phyloP scores from a whole-genome alignment of 108 stramenopile species.

The Pseudonitzschia multiseries region DNA sequence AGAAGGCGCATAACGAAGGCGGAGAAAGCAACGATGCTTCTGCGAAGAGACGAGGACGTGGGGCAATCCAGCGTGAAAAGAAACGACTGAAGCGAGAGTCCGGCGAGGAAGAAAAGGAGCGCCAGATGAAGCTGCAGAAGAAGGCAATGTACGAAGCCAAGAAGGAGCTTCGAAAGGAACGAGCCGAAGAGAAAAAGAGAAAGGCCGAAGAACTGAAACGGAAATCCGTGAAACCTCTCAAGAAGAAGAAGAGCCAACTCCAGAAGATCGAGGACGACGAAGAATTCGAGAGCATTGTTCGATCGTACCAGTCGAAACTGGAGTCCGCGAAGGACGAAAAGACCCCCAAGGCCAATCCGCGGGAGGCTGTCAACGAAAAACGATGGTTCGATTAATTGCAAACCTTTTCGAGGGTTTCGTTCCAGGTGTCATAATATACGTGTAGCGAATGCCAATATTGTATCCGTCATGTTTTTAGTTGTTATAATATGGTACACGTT shows the following conservation, averaged over 20 bases:
- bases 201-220: slow-evolving; percentile 25
- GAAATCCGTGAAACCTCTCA: slow-evolving; percentile 37
- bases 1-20: slow-evolving; percentile 18
- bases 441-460: background rate
- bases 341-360: slow-evolving; percentile 4
- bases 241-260: slow-evolving; percentile 50
- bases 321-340: slow-evolving; percentile 36
- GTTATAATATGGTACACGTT: too few species aligned
- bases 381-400: slow-evolving; percentile 64
- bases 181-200: slow-evolving; percentile 16
- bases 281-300: slow-evolving; percentile 64
- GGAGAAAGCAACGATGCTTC: slow-evolving; percentile 12
- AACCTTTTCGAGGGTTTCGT: too few species aligned
- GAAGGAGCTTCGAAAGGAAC: slow-evolving; percentile 35
- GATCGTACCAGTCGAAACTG: slow-evolving; percentile 40
- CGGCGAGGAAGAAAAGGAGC: slow-evolving; percentile 22
- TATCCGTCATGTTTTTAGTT: too few species aligned
- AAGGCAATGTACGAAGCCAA: slow-evolving; percentile 25
- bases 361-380: slow-evolving; percentile 28
- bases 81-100: slow-evolving; percentile 48
- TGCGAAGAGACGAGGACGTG: slow-evolving; percentile 57
- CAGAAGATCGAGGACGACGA: slow-evolving; percentile 58
- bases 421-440: too few species aligned
- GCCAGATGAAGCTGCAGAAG: slow-evolving; percentile 1
- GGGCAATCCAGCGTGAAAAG: slow-evolving; percentile 74